Base-by-base conservation (phyloP, 1,139 yeast species). In the Geotrichum cucujoidarum region DNA sequence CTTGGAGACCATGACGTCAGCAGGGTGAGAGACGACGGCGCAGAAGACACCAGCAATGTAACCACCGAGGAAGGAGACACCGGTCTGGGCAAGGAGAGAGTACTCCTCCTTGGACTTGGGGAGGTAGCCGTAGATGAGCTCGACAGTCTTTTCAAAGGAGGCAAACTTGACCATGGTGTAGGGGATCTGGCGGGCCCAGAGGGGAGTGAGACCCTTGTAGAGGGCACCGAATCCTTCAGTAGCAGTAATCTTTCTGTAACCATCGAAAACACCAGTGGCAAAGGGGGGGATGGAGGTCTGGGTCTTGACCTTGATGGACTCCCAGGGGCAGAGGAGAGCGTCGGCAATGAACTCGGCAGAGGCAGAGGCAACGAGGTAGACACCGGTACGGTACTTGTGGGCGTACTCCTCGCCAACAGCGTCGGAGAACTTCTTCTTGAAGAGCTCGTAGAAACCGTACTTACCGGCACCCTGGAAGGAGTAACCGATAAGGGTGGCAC, bases 151-250 rank as follows among this genome's bases (percentile, higher is more conserved):
- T 67, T 85, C 95, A 66, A 85, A 85, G 27, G 86, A 74, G 4
- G 94, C 84, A 67, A 85, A 85, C 65, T 85, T 85, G 52, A 81
- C 86, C 90, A 84, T 83, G 7, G 94, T 85, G 68, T 85, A 85
- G n/a, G 94, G 95, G 54, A 85, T 81, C 63, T 85, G 95, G 69
- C 94, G 77, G 52, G 77, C 75, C 94, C 94, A 85, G 54, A 85
- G 71, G 13, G 95, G 94, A 1, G 76, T 80, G 50, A 85, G 68
- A 32, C 94, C 94, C 59, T 83, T 82, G 68, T 84, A 85, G 43
- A 85, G 71, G 4, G 52, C 50, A 8, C 68, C 75, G 38, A 77
- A 37, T 1, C 88, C 87, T 61, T 81, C 87, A 7, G 66, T 55
- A 1, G 76, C 75, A 34, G 74, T 71, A 57, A 79, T 73, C 63